Base-by-base conservation (phyloP, 139 green algal genomes). In the Chlorella sp. region DNA sequence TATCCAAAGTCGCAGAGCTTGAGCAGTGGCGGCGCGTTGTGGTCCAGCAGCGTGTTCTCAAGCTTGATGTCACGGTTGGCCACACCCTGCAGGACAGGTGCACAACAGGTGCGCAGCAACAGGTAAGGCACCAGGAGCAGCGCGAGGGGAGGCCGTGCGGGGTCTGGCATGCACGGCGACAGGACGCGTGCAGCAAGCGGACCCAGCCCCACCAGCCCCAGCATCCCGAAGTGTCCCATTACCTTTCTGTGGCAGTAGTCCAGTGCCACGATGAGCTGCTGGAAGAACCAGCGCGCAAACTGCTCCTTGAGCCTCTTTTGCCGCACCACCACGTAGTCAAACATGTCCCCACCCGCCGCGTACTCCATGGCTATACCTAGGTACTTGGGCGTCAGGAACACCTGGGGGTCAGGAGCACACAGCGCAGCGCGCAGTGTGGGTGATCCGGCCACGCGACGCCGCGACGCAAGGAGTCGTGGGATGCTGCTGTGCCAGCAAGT, bases 1-100 rank as follows among this genome's bases (percentile, higher is more conserved):
- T 93, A 94, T 2, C 92, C 92, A 82, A 97, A 97, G 73, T 97
- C 92, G 74, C 92, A 95, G 67, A 97, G 95, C 76, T 98, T 98
- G 29, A 98, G 78, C 50, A 94, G 74, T 3, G 91, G 90, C 63
- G 85, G 79, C 3, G 86, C 86, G 71, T 79, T 92, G 68, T 86
- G 82, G 72, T 98, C 92, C 62, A 98, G 80, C 60, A 97, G 81
- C 24, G 93, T 94, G 81, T 97, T 97, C 74, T 97, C 93, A 1
- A 97, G 83, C 80, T 95, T 93, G 68, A 93, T 92, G 71, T 95
- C 88, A 36, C 88, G 70, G 55, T 89, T 92, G 49, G 83, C 87
- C 31, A 91, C 89, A 20, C 88, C 83, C 86, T 90, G 76, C 6
- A 69, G 42, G 59, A 10, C 30, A 55, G 23, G 31, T 31, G n/a